phyloP scores from a whole-genome alignment of 1,139 yeast species.

The Suhomyces bribrorum region DNA sequence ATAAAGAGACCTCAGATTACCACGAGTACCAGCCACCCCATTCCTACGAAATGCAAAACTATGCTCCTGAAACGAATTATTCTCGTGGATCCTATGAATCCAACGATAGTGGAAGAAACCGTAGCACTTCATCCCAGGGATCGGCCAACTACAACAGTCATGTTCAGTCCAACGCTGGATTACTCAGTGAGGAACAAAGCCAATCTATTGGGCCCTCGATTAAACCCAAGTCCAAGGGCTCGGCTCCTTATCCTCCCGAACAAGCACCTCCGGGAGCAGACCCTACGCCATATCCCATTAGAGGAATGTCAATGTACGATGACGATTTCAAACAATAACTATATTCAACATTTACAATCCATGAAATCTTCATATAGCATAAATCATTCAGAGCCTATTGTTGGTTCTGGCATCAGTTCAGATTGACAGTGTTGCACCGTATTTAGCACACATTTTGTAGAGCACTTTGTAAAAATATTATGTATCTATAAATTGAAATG shows the following conservation, averaged over 20 bases:
- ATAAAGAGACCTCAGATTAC: too few species aligned
- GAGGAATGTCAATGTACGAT: conserved; percentile 24
- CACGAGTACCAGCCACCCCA: neutral
- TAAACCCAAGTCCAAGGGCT: neutral
- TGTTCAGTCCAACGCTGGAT: conserved; percentile 2
- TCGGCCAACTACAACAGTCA: conserved; percentile 2
- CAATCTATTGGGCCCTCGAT: neutral
- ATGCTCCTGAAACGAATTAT: conserved; percentile 1
- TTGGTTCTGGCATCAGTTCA: too few species aligned
- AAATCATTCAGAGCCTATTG: too few species aligned
- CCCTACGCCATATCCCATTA: conserved; percentile 23
- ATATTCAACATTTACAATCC: too few species aligned
- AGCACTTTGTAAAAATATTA: too few species aligned
- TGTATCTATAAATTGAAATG: too few species aligned
- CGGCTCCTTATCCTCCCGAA: conserved; percentile 6
- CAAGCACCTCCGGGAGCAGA: conserved; percentile 4
- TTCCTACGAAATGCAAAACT: conserved; percentile 1
- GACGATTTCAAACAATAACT: conserved; percentile 12
- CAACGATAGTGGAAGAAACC: conserved; percentile 1
- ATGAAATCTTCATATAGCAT: too few species aligned
- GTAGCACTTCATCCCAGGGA: conserved; percentile 4
- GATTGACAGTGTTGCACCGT: too few species aligned
- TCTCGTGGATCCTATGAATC: neutral
- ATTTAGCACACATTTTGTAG: too few species aligned
- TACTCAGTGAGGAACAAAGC: conserved; percentile 1